Base-by-base conservation (phyloP, 2,329 filamentous ascomycete species). In the Xylariaceae sp. region DNA sequence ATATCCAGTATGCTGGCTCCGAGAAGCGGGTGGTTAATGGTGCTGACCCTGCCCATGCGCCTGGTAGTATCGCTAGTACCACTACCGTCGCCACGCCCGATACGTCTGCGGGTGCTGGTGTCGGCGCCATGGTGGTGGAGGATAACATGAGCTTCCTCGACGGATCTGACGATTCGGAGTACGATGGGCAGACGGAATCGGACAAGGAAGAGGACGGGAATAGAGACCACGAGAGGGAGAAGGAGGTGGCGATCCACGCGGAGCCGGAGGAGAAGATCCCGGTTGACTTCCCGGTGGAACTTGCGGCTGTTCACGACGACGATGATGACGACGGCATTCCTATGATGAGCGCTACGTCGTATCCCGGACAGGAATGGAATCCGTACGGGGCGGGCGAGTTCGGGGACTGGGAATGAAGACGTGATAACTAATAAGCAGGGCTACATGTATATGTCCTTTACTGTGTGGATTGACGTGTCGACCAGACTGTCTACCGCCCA, bases 341-440 rank as follows among this genome's bases (percentile, higher is more conserved):
- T 1, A 68, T 72, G 30, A 83, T 83, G 80, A 74, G 71, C 22
- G 78, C 77, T 2, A 79, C 77, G 2, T 76, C 72, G 55, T 83
- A 81, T 61, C 80, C 80, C 0, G 80, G 80, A 0, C 76, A 80
- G 67, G 80, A 82, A 62, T 83, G 80, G 79, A 72, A 73, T 44
- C 77, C 76, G 1, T 71, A 70, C 42, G 66, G 64, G 0, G 69
- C 65, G 6, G 68, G 68, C 9, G 68, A 69, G 52, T 70, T 70
- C 56, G 66, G 65, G 0, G 68, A 70, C 46, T 70, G 58, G 57
- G 65, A 66, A n/a, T 65, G 43, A 53, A 21, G 18, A 26, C n/a
- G n/a, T n/a, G n/a, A n/a, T n/a, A n/a, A n/a, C n/a, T n/a, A n/a
- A n/a, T n/a, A n/a, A n/a, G n/a, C n/a, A n/a, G n/a, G n/a, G n/a